These are phyloP conservation scores for Endothia cerciana DNA, from an alignment of 2,329 filamentous ascomycete genomes.

Conservation along the genomic window DNA sequence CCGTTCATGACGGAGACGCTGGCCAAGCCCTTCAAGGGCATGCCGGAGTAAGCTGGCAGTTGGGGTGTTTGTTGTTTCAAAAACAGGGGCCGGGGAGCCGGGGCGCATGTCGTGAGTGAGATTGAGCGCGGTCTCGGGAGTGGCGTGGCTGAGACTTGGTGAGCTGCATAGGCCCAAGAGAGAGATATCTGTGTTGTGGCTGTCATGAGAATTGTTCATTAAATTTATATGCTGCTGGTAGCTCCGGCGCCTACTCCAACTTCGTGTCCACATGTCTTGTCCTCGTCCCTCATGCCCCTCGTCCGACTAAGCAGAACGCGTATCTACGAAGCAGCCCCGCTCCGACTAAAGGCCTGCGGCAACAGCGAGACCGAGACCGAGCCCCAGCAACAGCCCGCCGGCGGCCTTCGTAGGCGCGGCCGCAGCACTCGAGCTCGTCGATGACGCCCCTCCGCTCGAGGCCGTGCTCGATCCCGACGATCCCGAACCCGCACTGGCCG, in stretches of 20 bases:
- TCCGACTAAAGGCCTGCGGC: slow-evolving; percentile 1
- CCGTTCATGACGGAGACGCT: slow-evolving; percentile 71
- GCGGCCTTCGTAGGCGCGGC: slow-evolving; percentile 1
- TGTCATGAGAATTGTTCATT: slow-evolving; percentile 18
- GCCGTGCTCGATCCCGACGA: not conserved
- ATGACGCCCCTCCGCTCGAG: slow-evolving; percentile 1
- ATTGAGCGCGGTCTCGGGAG: slow-evolving; percentile 2
- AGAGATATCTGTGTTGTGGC: not conserved
- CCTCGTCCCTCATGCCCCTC: not conserved
- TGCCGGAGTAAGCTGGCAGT: slow-evolving; percentile 55
- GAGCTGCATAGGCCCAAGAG: not conserved
- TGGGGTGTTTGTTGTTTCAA: not conserved
- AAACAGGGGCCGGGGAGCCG: not conserved
- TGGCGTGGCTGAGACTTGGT: not conserved
- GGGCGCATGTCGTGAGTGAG: not conserved
- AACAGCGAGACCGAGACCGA: slow-evolving; percentile 11
- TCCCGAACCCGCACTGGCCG: not conserved
- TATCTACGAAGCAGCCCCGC: not conserved
- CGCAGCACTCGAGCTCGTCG: not conserved
- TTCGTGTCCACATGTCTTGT: not conserved
- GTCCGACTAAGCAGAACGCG: not conserved
- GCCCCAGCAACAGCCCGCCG: not conserved
- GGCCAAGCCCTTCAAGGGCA: slow-evolving; percentile 64
- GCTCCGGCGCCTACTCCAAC: not conserved
- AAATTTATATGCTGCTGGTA: not conserved